Percentiles rank a stretch among this genome's conserved stretches.
These are phyloP conservation scores for Haplosporangium sp. DNA, from an alignment of 371 early-diverging fungal genomes.

Conservation along the genomic window DNA sequence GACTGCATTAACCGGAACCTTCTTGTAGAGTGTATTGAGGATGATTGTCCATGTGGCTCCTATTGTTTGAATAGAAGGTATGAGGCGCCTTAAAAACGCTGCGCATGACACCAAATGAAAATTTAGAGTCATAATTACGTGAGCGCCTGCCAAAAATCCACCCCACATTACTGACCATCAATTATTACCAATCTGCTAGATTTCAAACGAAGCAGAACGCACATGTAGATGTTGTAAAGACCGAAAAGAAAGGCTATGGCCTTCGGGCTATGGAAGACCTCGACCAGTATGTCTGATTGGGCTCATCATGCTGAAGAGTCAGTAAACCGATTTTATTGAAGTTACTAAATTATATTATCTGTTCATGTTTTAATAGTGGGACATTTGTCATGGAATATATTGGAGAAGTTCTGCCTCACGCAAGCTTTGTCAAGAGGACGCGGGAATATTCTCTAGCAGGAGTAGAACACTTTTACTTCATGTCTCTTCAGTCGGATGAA, in stretches of 20 bases:
- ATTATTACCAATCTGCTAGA: constrained; percentile 53
- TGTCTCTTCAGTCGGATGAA: constrained; percentile 92
- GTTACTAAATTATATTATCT: neutral
- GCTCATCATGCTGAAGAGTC: neutral
- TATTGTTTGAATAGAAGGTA: constrained; percentile 90
- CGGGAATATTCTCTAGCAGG: constrained; percentile 83
- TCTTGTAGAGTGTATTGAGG: constrained; percentile 91
- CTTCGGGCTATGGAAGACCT: constrained; percentile 79
- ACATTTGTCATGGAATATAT: constrained; percentile 95
- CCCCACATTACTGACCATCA: neutral
- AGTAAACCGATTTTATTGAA: neutral
- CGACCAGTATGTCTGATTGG: constrained; percentile 62
- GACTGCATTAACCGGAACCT: constrained; percentile 94
- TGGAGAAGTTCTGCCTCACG: constrained; percentile 91
- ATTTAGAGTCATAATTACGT: constrained; percentile 5
- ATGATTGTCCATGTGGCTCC: constrained; percentile 90
- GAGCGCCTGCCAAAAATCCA: constrained; percentile 4
- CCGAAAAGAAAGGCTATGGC: constrained; percentile 94
- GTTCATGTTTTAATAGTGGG: constrained; percentile 38
- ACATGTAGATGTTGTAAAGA: constrained; percentile 85
- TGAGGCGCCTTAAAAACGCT: constrained; percentile 2
- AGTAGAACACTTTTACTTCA: constrained; percentile 96
- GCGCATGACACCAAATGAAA: neutral
- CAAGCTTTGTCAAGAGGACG: constrained; percentile 85
- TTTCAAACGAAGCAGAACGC: constrained; percentile 90